phyloP scores from a whole-genome alignment of 192 early-diverging fungal species.

The Diversispora epigaea region DNA sequence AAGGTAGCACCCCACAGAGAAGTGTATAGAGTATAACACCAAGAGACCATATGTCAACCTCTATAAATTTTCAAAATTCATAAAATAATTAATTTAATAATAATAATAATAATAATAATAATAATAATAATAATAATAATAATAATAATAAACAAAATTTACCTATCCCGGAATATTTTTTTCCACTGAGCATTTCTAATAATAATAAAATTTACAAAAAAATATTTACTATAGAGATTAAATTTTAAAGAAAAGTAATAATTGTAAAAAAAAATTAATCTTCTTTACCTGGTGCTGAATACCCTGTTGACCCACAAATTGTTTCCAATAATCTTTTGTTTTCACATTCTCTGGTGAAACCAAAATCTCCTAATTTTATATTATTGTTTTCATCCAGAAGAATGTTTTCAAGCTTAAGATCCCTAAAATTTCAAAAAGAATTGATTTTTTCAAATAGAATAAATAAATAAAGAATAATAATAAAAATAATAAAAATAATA shows the following conservation, averaged over 20 bases:
- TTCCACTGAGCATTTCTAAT: slow-evolving; percentile 69
- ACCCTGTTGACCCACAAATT: slow-evolving; percentile 66
- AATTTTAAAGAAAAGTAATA: no score
- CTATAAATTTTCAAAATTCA: slow-evolving; percentile 1
- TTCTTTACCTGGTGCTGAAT: slow-evolving; percentile 70
- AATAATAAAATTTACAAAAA: background rate
- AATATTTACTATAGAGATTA: no score
- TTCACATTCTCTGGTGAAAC: slow-evolving; percentile 61
- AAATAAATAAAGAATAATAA: no score
- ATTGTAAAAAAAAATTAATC: background rate
- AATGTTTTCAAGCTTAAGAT: slow-evolving; percentile 65
- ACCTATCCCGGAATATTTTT: slow-evolving; percentile 80
- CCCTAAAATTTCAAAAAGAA: slow-evolving; percentile 33
- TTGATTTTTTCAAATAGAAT: background rate
- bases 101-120: slow-evolving; percentile 1
- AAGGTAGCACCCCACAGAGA: slow-evolving; percentile 75
- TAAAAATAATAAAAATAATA: no score
- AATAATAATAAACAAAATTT: slow-evolving; percentile 2
- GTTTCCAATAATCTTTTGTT: slow-evolving; percentile 61
- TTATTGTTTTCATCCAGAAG: slow-evolving; percentile 56
- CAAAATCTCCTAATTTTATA: slow-evolving; percentile 67
- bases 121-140: background rate
- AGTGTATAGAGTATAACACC: slow-evolving; percentile 92
- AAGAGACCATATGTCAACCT: slow-evolving; percentile 94
- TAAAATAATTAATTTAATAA: background rate